Base-by-base conservation (phyloP, 106 monocot species). In the Dendrobium nobile region DNA sequence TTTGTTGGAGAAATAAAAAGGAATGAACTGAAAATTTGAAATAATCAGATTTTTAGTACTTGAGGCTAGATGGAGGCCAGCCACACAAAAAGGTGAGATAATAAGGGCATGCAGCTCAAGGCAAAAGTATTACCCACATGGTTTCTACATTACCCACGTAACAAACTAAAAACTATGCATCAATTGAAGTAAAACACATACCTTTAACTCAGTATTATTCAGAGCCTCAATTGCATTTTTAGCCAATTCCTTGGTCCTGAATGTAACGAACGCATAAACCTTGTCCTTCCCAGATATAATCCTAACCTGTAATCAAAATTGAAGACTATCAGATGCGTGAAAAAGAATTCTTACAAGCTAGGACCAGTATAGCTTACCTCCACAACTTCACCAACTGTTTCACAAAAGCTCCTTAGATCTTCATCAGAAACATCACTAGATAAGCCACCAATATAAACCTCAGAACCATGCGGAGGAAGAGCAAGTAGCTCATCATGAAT, bases 401-500 rank as follows among this genome's bases (percentile, higher is more conserved):
- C 89, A 80, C 86, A 89, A 73, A 92, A 89, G 42, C 68, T 64
- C 72, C 65, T 87, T 40, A 89, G 78, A 68, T 89, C 85, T 41
- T 82, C 84, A 68, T 87, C 77, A 59, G 89, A 83, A 18, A 72
- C 82, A 75, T 82, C 87, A 58, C 47, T 73, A 9, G 89, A 82
- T 16, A 92, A 75, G 17, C 84, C 86, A 70, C 87, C 92, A 37
- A 89, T 17, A 84, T 89, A 89, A 80, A 92, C 83, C 76, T 89
- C 92, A 68, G 89, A 84, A 7, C 92, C 92, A 82, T 92, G 92
- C 3, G 89, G 85, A 75, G 92, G 92, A 80, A 87, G 87, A 80
- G 89, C 78, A 18, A 92, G 85, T 67, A 91, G 86, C 41, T 88
- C 86, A 67, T 84, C 83, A 78, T 86, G 79, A 18, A 78, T 78